Evolutionary conservation across 441 rosid species (phyloP), one percentile per base, ranked within the genome.

Genomic region (Pelargonium cotyledonis): DNA sequence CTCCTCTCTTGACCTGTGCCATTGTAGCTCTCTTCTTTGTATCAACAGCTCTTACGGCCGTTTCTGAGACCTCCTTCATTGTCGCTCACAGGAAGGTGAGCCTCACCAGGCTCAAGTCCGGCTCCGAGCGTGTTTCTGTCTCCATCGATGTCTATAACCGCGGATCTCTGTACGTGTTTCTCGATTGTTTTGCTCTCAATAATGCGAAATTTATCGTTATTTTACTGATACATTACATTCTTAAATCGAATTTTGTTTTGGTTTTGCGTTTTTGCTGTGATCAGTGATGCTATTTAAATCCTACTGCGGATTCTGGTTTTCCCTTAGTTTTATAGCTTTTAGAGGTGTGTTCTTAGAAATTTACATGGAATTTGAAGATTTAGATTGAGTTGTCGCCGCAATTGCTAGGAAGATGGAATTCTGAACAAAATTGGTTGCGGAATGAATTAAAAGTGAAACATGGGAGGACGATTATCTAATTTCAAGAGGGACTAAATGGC

Each of bases 51-150:
- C 75, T 84, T 38, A 90, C 87, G 70, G 77, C 68, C 78, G 57
- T 51, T 16, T 57, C 87, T 49, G 99, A 94, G 73, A 90, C 82
- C 26, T 96, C 97, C 43, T 91, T 89, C 86, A 82, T 94, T 66
- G 87, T 94, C 47, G 96, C 89, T 5, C 91, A 91, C 83, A 91
- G 91, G 94, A 91, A 94, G 83, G 97, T 92, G 29, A 73, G 91
- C 65, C 89, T 85, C 73, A 81, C 73, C 68, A 72, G 91, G 73
- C 92, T 88, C 83, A 94, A 87, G 76, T 84, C 96, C 60, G 97
- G 96, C 69, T 80, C 84, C 58, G 97, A 94, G 70, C 96, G 92
- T 44, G 86, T 94, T 82, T 75, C 77, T 46, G 96, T 94, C 70
- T 83, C 96, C 60, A 70, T 83, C 65, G 96, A 94, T 69, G 84